Percentiles rank a stretch among this genome's conserved stretches.
These are phyloP conservation scores for Aaosphaeria arxii DNA, from an alignment of 2,329 filamentous ascomycete species.

Conservation along the genomic window DNA sequence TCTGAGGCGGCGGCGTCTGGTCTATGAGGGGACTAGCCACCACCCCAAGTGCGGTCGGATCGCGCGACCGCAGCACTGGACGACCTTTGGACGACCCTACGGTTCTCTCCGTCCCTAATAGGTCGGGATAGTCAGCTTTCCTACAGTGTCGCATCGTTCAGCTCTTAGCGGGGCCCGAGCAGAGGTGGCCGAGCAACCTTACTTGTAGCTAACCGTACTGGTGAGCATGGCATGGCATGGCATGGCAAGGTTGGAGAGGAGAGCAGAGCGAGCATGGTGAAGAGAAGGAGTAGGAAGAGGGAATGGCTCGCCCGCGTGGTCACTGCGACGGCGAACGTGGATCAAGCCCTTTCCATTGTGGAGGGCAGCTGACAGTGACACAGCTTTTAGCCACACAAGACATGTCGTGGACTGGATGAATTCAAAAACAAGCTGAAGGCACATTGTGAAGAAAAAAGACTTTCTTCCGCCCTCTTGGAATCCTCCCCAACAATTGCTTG, in stretches of 20 bases:
- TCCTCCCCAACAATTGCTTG: not conserved
- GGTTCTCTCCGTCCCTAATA: too few species aligned
- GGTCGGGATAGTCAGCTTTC: not conserved
- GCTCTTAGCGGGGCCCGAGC: slow-evolving; percentile 1
- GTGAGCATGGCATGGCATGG: not conserved
- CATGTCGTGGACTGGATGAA: not conserved
- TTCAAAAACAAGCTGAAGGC: not conserved
- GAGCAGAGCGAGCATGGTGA: too few species aligned
- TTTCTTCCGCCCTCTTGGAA: not conserved
- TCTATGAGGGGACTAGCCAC: too few species aligned
- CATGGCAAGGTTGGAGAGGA: not conserved
- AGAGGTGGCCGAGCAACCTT: not conserved
- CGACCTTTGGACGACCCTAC: too few species aligned
- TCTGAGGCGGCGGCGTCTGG: too few species aligned
- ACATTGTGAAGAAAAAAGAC: not conserved
- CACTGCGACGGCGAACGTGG: too few species aligned
- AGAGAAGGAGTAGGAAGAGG: too few species aligned
- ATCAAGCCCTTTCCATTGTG: not conserved
- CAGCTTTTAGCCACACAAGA: not conserved
- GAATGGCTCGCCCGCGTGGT: too few species aligned
- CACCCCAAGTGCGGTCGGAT: too few species aligned
- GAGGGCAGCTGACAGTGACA: not conserved
- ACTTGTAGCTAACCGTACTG: slow-evolving; percentile 4
- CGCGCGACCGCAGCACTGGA: too few species aligned
- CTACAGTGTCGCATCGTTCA: slow-evolving; percentile 2